Evolutionary conservation across 2,329 filamentous ascomycete genomes (phyloP).

Genomic region (Talaromyces sp.): DNA sequence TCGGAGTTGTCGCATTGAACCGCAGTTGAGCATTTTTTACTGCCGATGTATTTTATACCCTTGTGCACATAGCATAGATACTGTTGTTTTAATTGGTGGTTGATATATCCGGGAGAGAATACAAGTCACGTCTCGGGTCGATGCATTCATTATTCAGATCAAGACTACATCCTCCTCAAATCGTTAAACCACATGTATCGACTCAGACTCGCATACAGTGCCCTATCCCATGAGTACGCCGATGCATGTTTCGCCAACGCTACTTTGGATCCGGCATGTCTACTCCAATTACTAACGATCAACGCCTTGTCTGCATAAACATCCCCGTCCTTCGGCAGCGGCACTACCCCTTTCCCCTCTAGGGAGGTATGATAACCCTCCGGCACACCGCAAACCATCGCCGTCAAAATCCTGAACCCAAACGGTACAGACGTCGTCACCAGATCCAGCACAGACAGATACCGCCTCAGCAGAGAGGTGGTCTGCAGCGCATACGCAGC

Average conservation of each 20-base stretch:
- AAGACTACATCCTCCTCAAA: slow-evolving; percentile 18
- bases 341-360: background rate
- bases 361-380: background rate
- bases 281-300: slow-evolving; percentile 36
- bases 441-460: slow-evolving; percentile 39
- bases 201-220: slow-evolving; percentile 40
- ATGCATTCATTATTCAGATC: background rate
- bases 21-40: background rate
- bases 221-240: slow-evolving; percentile 43
- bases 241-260: slow-evolving; percentile 39
- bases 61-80: slow-evolving; percentile 14
- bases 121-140: background rate
- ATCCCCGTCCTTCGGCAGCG: slow-evolving; percentile 4
- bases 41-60: slow-evolving; percentile 10
- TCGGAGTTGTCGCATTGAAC: background rate
- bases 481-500: slow-evolving; percentile 38
- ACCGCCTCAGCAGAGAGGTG: slow-evolving; percentile 36
- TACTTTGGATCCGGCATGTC: slow-evolving; percentile 33
- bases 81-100: background rate
- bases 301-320: slow-evolving; percentile 30
- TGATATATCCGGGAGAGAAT: background rate
- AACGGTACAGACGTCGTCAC: slow-evolving; percentile 39
- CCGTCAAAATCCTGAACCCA: slow-evolving; percentile 21
- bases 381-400: slow-evolving; percentile 18
- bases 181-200: slow-evolving; percentile 44